These are phyloP conservation scores for Nevesoporus exiguus DNA, from an alignment of 768 basidiomycete species.

Conservation along the genomic window DNA sequence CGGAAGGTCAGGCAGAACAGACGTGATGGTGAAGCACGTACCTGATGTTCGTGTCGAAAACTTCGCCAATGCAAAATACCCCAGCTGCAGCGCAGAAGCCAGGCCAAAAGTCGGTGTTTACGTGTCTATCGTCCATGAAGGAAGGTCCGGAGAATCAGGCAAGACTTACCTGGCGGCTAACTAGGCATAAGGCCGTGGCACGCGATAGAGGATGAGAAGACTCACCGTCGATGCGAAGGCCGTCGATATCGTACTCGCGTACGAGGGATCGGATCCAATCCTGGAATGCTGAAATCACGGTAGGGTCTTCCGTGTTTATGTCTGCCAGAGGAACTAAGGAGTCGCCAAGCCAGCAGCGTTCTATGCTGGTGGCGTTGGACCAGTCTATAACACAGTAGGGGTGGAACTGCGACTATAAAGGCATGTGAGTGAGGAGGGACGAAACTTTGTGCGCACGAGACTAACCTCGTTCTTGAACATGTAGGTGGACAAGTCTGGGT, in stretches of 20 bases:
- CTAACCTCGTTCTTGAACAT: constrained; percentile 63
- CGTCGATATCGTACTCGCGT: constrained; percentile 70
- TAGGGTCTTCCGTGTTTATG: constrained; percentile 67
- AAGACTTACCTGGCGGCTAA: constrained; percentile 34
- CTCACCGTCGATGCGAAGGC: constrained; percentile 78
- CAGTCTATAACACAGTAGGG: constrained; percentile 74
- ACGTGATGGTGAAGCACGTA: constrained; percentile 23
- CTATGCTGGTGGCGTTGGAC: constrained; percentile 64
- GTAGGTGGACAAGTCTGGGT: constrained; percentile 62
- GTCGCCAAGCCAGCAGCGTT: constrained; percentile 85
- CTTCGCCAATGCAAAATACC: constrained; percentile 86
- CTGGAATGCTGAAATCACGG: constrained; percentile 60
- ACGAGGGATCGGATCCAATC: constrained; percentile 70
- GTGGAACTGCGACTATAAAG: constrained; percentile 65
- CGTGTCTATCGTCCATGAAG: constrained; percentile 44
- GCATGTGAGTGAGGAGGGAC: constrained; percentile 2
- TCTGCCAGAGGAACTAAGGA: constrained; percentile 70
- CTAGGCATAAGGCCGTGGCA: neutral
- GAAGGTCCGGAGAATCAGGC: neutral
- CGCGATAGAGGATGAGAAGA: neutral
- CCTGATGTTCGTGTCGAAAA: constrained; percentile 54
- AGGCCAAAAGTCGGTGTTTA: constrained; percentile 74
- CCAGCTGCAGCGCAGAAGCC: constrained; percentile 68
- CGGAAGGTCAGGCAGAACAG: constrained; percentile 14
- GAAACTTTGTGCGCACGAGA: neutral